phyloP scores from a whole-genome alignment of 1,284 basidiomycete genomes.

The Schizophyllum commune region DNA sequence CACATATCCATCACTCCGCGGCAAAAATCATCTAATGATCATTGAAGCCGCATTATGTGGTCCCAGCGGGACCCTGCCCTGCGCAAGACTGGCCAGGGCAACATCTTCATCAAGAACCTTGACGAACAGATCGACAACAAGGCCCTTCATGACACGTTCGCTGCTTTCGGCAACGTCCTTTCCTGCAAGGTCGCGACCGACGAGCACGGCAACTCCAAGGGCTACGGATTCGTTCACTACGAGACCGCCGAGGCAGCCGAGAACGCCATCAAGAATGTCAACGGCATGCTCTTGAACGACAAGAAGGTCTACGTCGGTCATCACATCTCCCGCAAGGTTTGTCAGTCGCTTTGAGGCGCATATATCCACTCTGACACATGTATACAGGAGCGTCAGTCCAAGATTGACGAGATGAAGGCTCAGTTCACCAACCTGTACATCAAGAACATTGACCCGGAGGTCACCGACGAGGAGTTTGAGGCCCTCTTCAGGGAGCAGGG shows the following conservation, averaged over 20 bases:
- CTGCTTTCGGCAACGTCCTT: conserved; percentile 96
- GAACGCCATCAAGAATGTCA: conserved; percentile 95
- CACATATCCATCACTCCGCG: conserved; percentile 6
- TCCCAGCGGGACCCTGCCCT: conserved; percentile 99
- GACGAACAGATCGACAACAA: conserved; percentile 99
- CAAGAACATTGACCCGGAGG: conserved; percentile 91
- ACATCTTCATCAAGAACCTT: conserved; percentile 99
- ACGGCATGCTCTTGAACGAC: conserved; percentile 99
- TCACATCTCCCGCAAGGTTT: conserved; percentile 93
- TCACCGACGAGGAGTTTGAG: conserved; percentile 84
- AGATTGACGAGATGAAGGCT: conserved; percentile 95
- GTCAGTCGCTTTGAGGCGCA: conserved; percentile 14
- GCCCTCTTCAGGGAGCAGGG: conserved; percentile 80
- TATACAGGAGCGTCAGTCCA: conserved; percentile 87
- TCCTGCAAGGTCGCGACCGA: conserved; percentile 99
- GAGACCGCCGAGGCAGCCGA: conserved; percentile 97
- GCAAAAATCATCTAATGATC: conserved; percentile 10
- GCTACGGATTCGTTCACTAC: conserved; percentile 99
- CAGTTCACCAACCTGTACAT: conserved; percentile 98
- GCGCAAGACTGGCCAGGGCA: conserved; percentile 99
- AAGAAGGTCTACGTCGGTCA: conserved; percentile 99
- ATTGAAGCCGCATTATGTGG: conserved; percentile 96
- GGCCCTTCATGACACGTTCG: conserved; percentile 99
- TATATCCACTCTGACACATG: not conserved
- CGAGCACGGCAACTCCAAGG: conserved; percentile 87